Evolutionary conservation across 2,329 filamentous ascomycete species (phyloP).

Genomic region (Periconia digitata): DNA sequence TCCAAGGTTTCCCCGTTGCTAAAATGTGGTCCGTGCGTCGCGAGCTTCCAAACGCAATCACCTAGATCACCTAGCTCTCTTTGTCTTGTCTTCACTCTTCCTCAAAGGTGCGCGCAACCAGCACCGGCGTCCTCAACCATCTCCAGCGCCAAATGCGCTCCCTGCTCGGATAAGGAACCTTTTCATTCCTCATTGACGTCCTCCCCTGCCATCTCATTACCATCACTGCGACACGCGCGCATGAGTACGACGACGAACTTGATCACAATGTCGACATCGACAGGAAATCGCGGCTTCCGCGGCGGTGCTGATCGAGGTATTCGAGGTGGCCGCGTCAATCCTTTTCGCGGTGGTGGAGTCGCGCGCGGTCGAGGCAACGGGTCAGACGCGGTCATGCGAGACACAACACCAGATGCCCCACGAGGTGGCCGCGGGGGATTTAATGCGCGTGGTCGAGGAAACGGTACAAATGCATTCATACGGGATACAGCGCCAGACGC

Average conservation of each 20-base stretch:
- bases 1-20: too few species aligned
- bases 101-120: not conserved
- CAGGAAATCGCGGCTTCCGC: conserved; percentile 26
- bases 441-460: conserved; percentile 12
- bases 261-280: conserved; percentile 34
- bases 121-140: not conserved
- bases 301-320: conserved; percentile 21
- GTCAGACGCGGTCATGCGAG: conserved; percentile 10
- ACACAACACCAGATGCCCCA: not conserved
- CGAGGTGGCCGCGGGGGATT: conserved; percentile 5
- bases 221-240: too few species aligned
- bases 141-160: not conserved
- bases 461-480: too few species aligned
- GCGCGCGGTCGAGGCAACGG: conserved; percentile 16
- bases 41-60: not conserved
- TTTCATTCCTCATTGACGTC: not conserved
- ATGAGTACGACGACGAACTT: not conserved
- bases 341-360: conserved; percentile 9
- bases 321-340: conserved; percentile 12
- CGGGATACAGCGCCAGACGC: conserved; percentile 4
- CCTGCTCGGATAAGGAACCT: too few species aligned
- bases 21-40: too few species aligned
- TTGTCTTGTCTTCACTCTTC: not conserved
- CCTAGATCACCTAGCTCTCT: not conserved
- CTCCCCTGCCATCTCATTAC: not conserved